Evolutionary conservation across 192 early-diverging fungal genomes (phyloP), one percentile per base, ranked within the genome.

Genomic region (Podila clonocystis): DNA sequence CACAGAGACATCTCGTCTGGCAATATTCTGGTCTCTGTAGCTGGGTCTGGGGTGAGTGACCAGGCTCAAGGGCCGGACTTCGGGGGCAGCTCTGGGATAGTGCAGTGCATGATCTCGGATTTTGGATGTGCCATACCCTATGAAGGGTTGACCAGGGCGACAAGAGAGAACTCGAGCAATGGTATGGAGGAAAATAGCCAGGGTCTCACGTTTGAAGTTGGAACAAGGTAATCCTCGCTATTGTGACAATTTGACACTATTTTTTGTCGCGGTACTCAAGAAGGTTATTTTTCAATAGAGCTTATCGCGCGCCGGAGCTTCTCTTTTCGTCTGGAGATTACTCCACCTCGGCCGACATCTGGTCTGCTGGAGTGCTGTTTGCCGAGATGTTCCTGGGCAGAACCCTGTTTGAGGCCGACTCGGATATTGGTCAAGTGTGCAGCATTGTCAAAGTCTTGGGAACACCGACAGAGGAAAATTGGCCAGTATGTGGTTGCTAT

Each of bases 291-390:
- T n/a, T n/a, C n/a, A 29, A 20, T 19, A 84, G 85, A 49, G 83
- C 74, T 29, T 89, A 89, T 48, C 74, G 83, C 12, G 86, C 88
- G 0, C 88, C 88, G 24, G 88, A 89, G 28, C 65, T 88, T 1
- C 28, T 86, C 13, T 82, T 87, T 24, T 83, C 85, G 1, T 83
- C 74, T 4, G 36, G 50, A 29, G 72, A 72, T 36, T 87, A 89
- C 50, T 70, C 85, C 9, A 72, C 63, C 19, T 61, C 88, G 2
- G 70, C 84, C 29, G 88, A 89, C 67, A 75, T 89, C 65, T 89
- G 87, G 87, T 86, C 84, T 3, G 63, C 78, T 30, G 87, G 86
- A 8, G 85, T 86, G 5, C 48, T 88, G 3, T 84, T 87, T 73
- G 84, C 86, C 5, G 87, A 87, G 62, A 79, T 88, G 67, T 84